Base-by-base conservation (phyloP, 2,329 filamentous ascomycete species). In the Alternaria sp. region DNA sequence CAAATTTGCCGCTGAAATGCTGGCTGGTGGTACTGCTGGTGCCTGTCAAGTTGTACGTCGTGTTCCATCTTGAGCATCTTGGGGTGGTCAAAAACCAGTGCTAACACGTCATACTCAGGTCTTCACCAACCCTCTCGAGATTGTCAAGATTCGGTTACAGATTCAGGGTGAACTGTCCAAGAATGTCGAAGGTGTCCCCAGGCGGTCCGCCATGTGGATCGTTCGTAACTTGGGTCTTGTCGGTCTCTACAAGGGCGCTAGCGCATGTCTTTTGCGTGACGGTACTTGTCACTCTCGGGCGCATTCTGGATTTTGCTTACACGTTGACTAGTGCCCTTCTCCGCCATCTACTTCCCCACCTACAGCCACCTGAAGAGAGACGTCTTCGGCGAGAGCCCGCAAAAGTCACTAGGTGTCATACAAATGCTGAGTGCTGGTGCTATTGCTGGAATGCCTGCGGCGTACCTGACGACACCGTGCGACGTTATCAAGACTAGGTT, bases 401-500 rank as follows among this genome's bases (percentile, higher is more conserved):
- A 88, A 56, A 92, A 97, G 82, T 95, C 92, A 80, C 88, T 99
- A 24, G 92, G 94, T 50, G 86, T 99, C 48, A 61, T 97, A 37
- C 94, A 98, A 81, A 89, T 99, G 56, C 85, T 99, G 62, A 95
- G 92, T 21, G 93, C 95, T 7, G 95, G 95, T 81, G 95, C 95
- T 59, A 97, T 99, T 49, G 81, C 81, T 11, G 81, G 81, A 72
- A 84, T 84, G 81, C 81, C 81, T 11, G 81, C 81, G 14, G 81
- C 81, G 11, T 99, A 99, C 81, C 85, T 99, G 62, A 99, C 95
- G 24, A 99, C 95, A 2, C 95, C 95, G 0, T 97, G 91, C 82
- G 95, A 99, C 75, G 95, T 99, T 62, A 98, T 99, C 88, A 99
- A 99, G 85, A 99, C 95, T 3, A 90, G 95, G 77, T 85, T 99